phyloP scores from a whole-genome alignment of 2,329 filamentous ascomycete species.

The Talaromyces piceae region DNA sequence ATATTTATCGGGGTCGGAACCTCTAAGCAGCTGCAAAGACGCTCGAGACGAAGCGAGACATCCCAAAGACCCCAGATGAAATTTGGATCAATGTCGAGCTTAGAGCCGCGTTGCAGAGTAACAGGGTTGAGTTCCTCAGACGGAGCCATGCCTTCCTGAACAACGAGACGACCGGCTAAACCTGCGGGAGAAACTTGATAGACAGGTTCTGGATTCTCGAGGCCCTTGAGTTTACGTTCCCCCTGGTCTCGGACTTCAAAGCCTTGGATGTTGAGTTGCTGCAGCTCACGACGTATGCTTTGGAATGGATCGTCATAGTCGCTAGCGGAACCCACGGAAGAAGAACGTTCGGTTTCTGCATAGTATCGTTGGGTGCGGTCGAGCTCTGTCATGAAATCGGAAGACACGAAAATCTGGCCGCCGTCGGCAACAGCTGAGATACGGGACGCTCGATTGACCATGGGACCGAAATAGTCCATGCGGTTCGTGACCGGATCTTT shows the following conservation, averaged over 20 bases:
- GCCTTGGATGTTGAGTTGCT: constrained; percentile 78
- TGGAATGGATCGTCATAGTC: constrained; percentile 62
- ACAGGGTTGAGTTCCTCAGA: constrained; percentile 41
- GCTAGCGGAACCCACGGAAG: constrained; percentile 61
- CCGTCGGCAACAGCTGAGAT: constrained; percentile 93
- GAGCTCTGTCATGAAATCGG: constrained; percentile 94
- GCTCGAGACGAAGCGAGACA: constrained; percentile 80
- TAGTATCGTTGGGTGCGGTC: constrained; percentile 84
- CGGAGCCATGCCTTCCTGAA: constrained; percentile 42
- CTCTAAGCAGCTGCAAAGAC: constrained; percentile 86
- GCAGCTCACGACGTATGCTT: constrained; percentile 77
- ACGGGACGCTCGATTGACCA: constrained; percentile 95
- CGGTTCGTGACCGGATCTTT: constrained; percentile 91
- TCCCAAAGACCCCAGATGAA: constrained; percentile 86
- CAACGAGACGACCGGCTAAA: constrained; percentile 60
- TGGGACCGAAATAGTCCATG: constrained; percentile 99
- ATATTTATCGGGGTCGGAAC: constrained; percentile 55
- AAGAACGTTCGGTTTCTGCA: constrained; percentile 70
- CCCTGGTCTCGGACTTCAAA: constrained; percentile 97
- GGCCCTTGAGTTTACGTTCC: constrained; percentile 88
- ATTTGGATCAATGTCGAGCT: constrained; percentile 73
- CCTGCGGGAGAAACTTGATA: constrained; percentile 93
- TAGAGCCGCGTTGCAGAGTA: constrained; percentile 55
- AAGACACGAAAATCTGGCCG: constrained; percentile 92
- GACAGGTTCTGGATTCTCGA: constrained; percentile 93